Conservation (phyloP, 352 stramenopile species). For the Phytophthora boehmeriae region DNA sequence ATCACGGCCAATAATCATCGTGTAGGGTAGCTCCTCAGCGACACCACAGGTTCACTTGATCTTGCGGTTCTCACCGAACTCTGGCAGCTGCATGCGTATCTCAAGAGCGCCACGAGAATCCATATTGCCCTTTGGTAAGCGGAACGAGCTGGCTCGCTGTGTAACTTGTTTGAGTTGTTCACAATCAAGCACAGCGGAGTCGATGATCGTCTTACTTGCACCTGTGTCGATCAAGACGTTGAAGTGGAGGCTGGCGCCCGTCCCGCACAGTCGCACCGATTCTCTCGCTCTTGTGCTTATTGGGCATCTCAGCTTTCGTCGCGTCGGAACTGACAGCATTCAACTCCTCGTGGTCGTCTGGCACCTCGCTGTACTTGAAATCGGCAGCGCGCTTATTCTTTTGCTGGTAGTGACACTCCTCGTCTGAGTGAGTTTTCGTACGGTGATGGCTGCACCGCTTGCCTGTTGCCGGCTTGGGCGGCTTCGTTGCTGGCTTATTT, state of each 20-base stretch:
- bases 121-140: not conserved
- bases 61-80: slow-evolving; percentile 12
- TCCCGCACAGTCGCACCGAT: not conserved
- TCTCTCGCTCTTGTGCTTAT: not conserved
- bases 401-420: slow-evolving; percentile 11
- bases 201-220: not conserved
- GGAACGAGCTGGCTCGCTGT: not conserved
- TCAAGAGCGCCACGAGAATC: not conserved
- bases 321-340: not conserved
- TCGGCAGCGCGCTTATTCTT: not conserved
- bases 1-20: slow-evolving; percentile 13
- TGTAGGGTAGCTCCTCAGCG: slow-evolving; percentile 7
- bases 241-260: slow-evolving; percentile 1
- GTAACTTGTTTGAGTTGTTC: not conserved
- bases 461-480: no score
- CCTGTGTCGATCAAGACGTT: slow-evolving; percentile 1
- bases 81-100: not conserved
- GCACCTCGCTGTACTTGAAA: slow-evolving; percentile 5
- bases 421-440: slow-evolving; percentile 6
- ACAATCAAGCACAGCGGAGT: slow-evolving; percentile 1
- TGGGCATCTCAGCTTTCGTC: not conserved
- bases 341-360: not conserved
- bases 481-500: no score
- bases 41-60: slow-evolving; percentile 4
- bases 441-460: slow-evolving; percentile 8